Conservation (phyloP, 805 yeast species). For the Starmerella gropengiesseri region DNA sequence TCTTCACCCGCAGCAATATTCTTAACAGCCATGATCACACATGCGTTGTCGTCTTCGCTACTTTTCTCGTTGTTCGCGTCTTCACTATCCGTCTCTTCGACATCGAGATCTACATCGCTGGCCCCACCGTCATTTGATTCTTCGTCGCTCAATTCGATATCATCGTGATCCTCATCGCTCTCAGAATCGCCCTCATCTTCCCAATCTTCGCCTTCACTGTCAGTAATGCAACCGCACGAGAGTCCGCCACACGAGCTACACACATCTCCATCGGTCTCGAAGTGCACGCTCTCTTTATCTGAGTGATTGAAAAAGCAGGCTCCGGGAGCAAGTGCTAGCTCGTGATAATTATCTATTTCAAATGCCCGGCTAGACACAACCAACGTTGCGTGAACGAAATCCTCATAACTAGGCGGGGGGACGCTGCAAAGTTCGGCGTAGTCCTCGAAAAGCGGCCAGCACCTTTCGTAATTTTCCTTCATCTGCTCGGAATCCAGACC, state of each 20-base stretch:
- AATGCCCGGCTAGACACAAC: slow-evolving; percentile 69
- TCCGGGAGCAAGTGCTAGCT: slow-evolving; percentile 72
- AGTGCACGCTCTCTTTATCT: slow-evolving; percentile 52
- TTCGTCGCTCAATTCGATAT: slow-evolving; percentile 12
- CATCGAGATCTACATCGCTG: slow-evolving; percentile 10
- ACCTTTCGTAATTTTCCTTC: slow-evolving; percentile 22
- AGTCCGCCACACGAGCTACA: slow-evolving; percentile 42
- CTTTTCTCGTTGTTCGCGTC: slow-evolving; percentile 22
- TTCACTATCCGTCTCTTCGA: slow-evolving; percentile 22
- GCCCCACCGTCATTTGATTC: slow-evolving; percentile 17
- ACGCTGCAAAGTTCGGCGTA: slow-evolving; percentile 27
- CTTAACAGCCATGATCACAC: slow-evolving; percentile 44
- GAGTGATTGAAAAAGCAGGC: slow-evolving; percentile 83
- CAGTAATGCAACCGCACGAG: slow-evolving; percentile 34
- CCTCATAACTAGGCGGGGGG: slow-evolving; percentile 15
- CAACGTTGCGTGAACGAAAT: slow-evolving; percentile 43
- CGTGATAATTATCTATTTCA: slow-evolving; percentile 64
- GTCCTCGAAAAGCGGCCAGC: slow-evolving; percentile 28
- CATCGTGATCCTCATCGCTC: slow-evolving; percentile 16
- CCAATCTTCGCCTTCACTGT: slow-evolving; percentile 18
- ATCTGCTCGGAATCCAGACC: slow-evolving; percentile 43
- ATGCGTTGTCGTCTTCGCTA: slow-evolving; percentile 38
- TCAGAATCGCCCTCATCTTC: slow-evolving; percentile 13
- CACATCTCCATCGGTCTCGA: slow-evolving; percentile 46
- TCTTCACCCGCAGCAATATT: slow-evolving; percentile 38